phyloP scores from a whole-genome alignment of 2,329 filamentous ascomycete species.

The Eurotiales sp. region DNA sequence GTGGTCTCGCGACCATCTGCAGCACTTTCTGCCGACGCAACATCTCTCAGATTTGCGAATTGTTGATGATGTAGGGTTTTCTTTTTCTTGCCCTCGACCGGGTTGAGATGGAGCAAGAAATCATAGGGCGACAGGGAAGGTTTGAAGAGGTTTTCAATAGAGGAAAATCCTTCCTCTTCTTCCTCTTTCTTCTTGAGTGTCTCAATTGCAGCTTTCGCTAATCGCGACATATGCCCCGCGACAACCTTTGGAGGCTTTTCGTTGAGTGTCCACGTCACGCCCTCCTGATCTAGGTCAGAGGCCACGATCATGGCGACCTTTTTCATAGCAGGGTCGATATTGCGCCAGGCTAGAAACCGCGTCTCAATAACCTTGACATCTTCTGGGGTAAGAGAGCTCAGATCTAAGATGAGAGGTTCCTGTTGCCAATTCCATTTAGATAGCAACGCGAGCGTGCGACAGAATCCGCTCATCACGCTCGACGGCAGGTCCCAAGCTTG shows the following conservation, averaged over 20 bases:
- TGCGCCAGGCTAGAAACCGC: constrained; percentile 78
- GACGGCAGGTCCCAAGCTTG: constrained; percentile 77
- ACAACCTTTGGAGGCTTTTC: constrained; percentile 71
- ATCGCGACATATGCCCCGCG: constrained; percentile 73
- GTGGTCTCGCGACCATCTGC: constrained; percentile 59
- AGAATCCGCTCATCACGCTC: constrained; percentile 72
- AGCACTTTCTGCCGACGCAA: neutral
- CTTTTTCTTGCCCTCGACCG: constrained; percentile 45
- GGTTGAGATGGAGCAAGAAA: constrained; percentile 70
- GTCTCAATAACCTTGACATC: constrained; percentile 63
- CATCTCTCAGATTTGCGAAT: constrained; percentile 68
- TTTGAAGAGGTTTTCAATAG: constrained; percentile 66
- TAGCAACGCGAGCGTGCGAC: constrained; percentile 74
- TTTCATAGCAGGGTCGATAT: constrained; percentile 85
- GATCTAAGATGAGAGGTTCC: constrained; percentile 76
- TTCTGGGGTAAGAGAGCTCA: constrained; percentile 57
- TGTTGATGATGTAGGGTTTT: constrained; percentile 35
- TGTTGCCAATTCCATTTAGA: constrained; percentile 89
- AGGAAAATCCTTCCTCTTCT: constrained; percentile 33
- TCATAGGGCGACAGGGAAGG: constrained; percentile 75
- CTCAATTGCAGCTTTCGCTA: constrained; percentile 72
- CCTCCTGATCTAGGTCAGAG: constrained; percentile 71
- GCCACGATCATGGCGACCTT: constrained; percentile 75
- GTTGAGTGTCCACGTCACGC: constrained; percentile 74
- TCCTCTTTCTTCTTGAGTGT: constrained; percentile 49